Evolutionary conservation across 768 basidiomycete species (phyloP).

Genomic region (Kondoa malvinella): DNA sequence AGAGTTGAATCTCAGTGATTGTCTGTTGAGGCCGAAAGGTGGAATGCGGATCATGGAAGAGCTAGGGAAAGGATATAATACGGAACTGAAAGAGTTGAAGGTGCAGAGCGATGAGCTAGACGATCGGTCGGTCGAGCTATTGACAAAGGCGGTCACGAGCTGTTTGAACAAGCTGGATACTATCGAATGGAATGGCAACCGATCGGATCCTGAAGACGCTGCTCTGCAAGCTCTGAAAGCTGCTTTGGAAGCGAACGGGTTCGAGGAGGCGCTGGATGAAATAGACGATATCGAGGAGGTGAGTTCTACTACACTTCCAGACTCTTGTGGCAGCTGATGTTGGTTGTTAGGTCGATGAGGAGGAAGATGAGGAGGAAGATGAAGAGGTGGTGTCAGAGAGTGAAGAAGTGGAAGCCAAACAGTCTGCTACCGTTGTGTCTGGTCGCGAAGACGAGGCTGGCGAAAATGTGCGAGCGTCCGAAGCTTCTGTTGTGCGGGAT

Average conservation of each 20-base stretch:
- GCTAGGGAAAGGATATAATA: constrained; percentile 53
- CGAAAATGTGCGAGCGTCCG: constrained; percentile 17
- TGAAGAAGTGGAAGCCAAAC: constrained; percentile 18
- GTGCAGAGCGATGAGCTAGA: constrained; percentile 89
- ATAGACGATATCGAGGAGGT: constrained; percentile 20
- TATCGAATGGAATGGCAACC: constrained; percentile 72
- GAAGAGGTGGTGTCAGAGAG: constrained; percentile 5
- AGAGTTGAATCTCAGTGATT: constrained; percentile 80
- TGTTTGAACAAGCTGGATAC: constrained; percentile 45
- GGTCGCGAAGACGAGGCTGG: constrained; percentile 36
- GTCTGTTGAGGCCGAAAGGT: constrained; percentile 65
- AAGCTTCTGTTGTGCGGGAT: constrained; percentile 12
- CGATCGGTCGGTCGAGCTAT: constrained; percentile 45
- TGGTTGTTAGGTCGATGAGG: constrained; percentile 9
- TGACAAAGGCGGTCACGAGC: constrained; percentile 49
- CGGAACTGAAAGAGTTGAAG: constrained; percentile 54
- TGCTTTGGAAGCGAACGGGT: constrained; percentile 51
- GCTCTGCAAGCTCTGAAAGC: constrained; percentile 63
- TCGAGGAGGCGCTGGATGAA: constrained; percentile 25
- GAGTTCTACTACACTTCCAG: no score
- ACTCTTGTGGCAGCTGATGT: constrained; percentile 11
- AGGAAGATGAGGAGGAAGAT: constrained; percentile 9
- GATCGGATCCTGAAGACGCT: constrained; percentile 49
- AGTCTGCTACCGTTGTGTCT: constrained; percentile 32
- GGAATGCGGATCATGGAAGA: constrained; percentile 48